Percentiles rank a stretch among this genome's conserved stretches.
phyloP scores from a whole-genome alignment of 306 rosid genomes.

The Pachyrhizus erosus region DNA sequence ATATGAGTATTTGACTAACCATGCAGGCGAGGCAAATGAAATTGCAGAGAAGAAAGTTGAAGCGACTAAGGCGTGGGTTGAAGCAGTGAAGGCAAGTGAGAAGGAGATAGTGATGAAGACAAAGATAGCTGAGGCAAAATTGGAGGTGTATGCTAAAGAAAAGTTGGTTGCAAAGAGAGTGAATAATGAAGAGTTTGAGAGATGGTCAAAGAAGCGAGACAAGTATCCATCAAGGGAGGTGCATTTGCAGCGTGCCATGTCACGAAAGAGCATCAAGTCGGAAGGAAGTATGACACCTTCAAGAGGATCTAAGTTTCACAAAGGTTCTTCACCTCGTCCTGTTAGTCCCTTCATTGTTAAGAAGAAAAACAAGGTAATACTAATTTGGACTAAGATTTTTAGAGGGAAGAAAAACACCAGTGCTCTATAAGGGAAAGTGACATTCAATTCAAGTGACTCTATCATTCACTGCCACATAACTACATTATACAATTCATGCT shows the following conservation, averaged over 20 bases:
- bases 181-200: not conserved
- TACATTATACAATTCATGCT: not conserved
- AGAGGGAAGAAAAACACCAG: slow-evolving; percentile 2
- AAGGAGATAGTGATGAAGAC: slow-evolving; percentile 13
- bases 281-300: not conserved
- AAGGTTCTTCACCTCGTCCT: not conserved
- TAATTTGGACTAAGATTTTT: slow-evolving; percentile 7
- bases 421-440: not conserved
- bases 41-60: slow-evolving; percentile 12
- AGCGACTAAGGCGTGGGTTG: slow-evolving; percentile 11
- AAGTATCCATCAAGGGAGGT: not conserved
- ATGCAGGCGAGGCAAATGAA: not conserved
- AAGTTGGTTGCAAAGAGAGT: not conserved
- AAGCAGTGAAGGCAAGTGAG: not conserved
- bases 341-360: slow-evolving; percentile 19
- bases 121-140: not conserved
- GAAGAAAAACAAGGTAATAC: slow-evolving; percentile 11
- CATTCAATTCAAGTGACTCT: no score
- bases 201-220: not conserved
- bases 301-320: not conserved
- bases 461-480: not conserved
- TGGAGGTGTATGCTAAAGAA: not conserved
- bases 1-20: slow-evolving; percentile 11
- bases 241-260: not conserved
- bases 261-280: not conserved